Evolutionary conservation across 2,329 filamentous ascomycete genomes (phyloP), one percentile per base, ranked within the genome.

Genomic region (Ophiostoma quercus): DNA sequence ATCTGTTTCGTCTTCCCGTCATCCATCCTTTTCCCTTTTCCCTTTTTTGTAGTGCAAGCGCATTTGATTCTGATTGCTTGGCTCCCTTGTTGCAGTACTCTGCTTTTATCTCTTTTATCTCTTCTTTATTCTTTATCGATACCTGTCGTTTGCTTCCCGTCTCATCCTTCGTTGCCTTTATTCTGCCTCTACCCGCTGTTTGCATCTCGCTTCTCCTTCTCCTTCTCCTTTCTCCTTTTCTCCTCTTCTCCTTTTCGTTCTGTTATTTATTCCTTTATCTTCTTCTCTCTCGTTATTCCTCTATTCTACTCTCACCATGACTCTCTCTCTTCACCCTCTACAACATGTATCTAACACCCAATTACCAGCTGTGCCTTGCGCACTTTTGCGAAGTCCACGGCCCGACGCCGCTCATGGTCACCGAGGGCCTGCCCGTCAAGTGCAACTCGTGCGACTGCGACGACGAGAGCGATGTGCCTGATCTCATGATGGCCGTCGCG

Each of bases 371-470:
- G 76, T 89, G 87, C 77, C 83, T 90, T 75, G 88, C 88, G 75
- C 88, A 90, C 77, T 90, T 90, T 77, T 90, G 88, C 82, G 88
- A 90, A 77, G 82, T 86, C 73, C 88, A 90, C 79, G 88, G 88
- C 72, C 88, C 88, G 67, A 90, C 88, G 66, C 88, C 88, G 67
- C 78, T 90, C 71, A 89, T 90, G 85, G 88, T 90, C 75, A 90
- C 88, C 47, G 87, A 90, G 77, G 87, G 87, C 67, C 79, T 89
- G 16, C 85, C 87, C 1, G 84, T 87, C 14, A 82, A 85, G 66
- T 90, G 88, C 75, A 80, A 81, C 70, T 81, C 83, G 74, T 90
- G 88, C 76, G 85, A 82, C 74, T 90, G 88, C 76, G 85, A 82
- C 75, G 85, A 88, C 72, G 80, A 81, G 43, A 47, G 43, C 19